phyloP scores from a whole-genome alignment of 495 filamentous ascomycete genomes.

The Aspergillus baeticus region DNA sequence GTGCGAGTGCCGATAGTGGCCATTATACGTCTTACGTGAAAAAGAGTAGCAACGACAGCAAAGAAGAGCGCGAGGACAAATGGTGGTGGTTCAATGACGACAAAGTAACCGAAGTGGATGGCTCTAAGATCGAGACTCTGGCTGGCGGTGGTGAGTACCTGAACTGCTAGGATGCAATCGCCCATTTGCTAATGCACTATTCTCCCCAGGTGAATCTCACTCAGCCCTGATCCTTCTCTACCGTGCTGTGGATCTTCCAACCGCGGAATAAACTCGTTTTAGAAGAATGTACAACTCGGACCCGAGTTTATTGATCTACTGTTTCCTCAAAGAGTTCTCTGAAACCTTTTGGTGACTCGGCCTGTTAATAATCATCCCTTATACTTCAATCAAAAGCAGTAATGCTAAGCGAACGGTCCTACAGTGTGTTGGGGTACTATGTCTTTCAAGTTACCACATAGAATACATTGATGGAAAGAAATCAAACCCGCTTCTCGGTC shows the following conservation, averaged over 20 bases:
- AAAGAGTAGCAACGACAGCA: constrained; percentile 70
- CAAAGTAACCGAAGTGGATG: constrained; percentile 88
- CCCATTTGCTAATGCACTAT: background rate
- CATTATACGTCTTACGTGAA: constrained; percentile 98
- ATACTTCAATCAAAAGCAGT: background rate
- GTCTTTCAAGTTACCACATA: no score
- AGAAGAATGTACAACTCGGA: background rate
- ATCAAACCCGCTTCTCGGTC: no score
- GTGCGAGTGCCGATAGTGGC: constrained; percentile 92
- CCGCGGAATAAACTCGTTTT: constrained; percentile 37
- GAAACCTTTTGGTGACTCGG: no score
- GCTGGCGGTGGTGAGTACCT: constrained; percentile 74
- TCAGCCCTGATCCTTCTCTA: constrained; percentile 93
- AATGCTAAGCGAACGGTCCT: no score
- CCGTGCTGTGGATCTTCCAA: constrained; percentile 70
- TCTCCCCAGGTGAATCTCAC: constrained; percentile 72
- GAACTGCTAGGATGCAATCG: background rate
- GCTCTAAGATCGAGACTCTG: constrained; percentile 86
- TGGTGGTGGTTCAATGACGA: constrained; percentile 99
- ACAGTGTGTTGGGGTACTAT: no score
- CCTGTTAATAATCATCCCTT: no score
- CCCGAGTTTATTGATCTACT: no score
- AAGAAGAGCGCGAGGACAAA: constrained; percentile 80
- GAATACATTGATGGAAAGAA: no score
- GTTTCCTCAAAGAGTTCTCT: no score